Evolutionary conservation across 2,329 filamentous ascomycete genomes (phyloP), one percentile per base, ranked within the genome.

Genomic region (Sarocladium strictum): DNA sequence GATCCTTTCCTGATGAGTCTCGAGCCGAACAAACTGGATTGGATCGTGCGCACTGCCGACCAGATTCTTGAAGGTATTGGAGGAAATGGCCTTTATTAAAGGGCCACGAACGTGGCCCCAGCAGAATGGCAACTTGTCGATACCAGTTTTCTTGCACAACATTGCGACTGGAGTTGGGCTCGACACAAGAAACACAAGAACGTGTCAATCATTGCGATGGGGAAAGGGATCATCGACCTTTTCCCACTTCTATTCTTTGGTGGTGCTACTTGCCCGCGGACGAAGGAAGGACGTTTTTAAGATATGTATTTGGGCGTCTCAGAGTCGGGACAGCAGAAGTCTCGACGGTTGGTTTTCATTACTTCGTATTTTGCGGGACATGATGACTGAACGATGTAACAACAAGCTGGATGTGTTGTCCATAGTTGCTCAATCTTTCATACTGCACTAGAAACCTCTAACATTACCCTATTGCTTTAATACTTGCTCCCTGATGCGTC

Each of bases 1-100:
- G 70, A 72, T 41, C 70, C 70, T 9, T 72, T 70, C 67, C 61
- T 72, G 50, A 64, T 63, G 54, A 69, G 66, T 52, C 61, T 72
- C 4, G 70, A 72, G 54, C 64, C 66, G 58, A 60, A 56, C 53
- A 72, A 72, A 64, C 64, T 72, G 40, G 70, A 72, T 38, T 71
- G 70, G 69, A 68, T 72, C 55, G 61, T 72, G 26, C 60, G 62
- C 33, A 67, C 67, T 3, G 69, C 70, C 3, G 63, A 70, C 49
- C 64, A 68, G 45, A 66, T 72, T 54, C 63, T 72, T 23, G 64
- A 65, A 41, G 63, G 63, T 3, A 70, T 68, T 58, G 61, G 61
- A 26, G 60, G 56, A 51, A 23, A 3, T 51, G 47, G 26, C 24
- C 54, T 43, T 12, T 55, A 50, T n/a, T 50, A n/a, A 52, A 33